A percentile compares a stretch with the other conserved stretches of the same genome.
phyloP scores from a whole-genome alignment of 129 eudicot genomes.

The Cynara cardunculus region DNA sequence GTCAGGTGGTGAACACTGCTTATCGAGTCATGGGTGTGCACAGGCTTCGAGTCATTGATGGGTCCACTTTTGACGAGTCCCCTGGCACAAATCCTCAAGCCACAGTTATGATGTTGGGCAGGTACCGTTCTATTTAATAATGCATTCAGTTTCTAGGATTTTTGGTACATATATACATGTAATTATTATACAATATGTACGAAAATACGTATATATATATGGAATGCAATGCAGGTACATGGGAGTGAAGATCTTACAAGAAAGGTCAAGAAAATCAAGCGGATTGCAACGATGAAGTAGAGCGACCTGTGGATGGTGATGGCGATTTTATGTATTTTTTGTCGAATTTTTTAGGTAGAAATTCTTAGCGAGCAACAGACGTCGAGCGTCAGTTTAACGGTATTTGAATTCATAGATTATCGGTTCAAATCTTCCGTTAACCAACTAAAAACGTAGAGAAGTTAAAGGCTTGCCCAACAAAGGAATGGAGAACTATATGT shows the following conservation, averaged over 20 bases:
- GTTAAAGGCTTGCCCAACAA: constrained; percentile 4
- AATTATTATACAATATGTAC: neutral
- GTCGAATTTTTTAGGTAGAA: neutral
- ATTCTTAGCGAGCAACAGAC: neutral
- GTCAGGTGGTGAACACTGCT: constrained; percentile 24
- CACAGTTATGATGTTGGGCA: constrained; percentile 39
- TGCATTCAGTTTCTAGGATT: neutral
- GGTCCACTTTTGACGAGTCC: constrained; percentile 26
- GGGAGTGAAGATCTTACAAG: constrained; percentile 88
- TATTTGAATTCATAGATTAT: neutral
- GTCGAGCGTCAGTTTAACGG: neutral
- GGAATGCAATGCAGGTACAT: constrained; percentile 54
- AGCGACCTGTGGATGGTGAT: neutral
- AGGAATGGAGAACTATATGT: neutral
- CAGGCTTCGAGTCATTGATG: constrained; percentile 36
- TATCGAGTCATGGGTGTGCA: constrained; percentile 32
- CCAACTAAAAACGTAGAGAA: constrained; percentile 1
- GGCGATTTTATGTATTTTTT: constrained; percentile 1
- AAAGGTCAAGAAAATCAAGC: constrained; percentile 48
- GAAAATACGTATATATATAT: neutral
- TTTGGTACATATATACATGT: neutral
- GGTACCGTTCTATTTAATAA: neutral
- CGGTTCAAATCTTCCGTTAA: neutral
- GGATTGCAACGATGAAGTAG: constrained; percentile 29
- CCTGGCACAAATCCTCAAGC: constrained; percentile 44